Base-by-base conservation (phyloP, 202 grass and related monocot genomes). In the Elaeis oleifera region DNA sequence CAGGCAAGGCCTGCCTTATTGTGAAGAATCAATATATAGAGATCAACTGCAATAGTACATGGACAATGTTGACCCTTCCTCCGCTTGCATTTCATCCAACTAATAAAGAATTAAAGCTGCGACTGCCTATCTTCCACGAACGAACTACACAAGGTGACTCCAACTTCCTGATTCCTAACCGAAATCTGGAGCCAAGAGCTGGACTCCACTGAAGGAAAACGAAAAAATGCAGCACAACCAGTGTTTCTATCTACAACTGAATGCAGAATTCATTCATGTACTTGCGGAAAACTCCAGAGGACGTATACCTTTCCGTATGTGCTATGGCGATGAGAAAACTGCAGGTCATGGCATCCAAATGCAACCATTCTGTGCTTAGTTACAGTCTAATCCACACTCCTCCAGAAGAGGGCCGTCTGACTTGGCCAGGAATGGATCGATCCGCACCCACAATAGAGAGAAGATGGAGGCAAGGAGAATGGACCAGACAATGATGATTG, bases 301-400 rank as follows among this genome's bases (percentile, higher is more conserved):
- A 13, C 36, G 36, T 44, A 3, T 44, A 44, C 36, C 36, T 39
- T 36, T 49, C 32, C 16, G 21, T 23, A 36, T 62, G 44, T 19
- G 44, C 29, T 15, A 17, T n/a, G 19, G 60, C 9, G 8, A 49
- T 14, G 28, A 18, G 60, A 13, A 36, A 19, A n/a, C 21, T 21
- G 29, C 20, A 39, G 6, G 18, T 5, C 27, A 61, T 16, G 26
- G 18, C 17, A n/a, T 61, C 5, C 18, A 20, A 11, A 39, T 31
- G 17, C 17, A 61, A 17, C 29, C 7, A 21, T 39, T n/a, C 32
- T n/a, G n/a, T 48, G 32, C 60, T 62, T 36, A 62, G 29, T 62
- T 62, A 36, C 60, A 62, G 26, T 49, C 60, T 48, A 62, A 49
- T 62, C 60, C 60, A 62, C 60, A 62, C 60, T 62, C 60, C 60